A percentile compares a stretch with the other conserved stretches of the same genome.
phyloP scores from a whole-genome alignment of 176 grass and related monocot species.

The Oryza brachyantha region DNA sequence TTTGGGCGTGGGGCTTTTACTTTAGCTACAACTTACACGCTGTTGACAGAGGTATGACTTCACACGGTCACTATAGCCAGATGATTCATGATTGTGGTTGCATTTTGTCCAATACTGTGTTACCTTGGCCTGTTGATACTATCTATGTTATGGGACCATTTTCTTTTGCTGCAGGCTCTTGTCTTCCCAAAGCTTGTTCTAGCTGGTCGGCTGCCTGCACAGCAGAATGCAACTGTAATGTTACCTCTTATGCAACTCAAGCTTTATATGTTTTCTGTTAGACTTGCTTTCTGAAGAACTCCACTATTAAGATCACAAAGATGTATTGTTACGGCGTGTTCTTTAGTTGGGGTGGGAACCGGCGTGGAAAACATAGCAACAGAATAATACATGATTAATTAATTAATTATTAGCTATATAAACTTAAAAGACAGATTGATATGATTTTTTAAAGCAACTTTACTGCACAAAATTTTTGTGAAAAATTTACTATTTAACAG shows the following conservation, averaged over 20 bases:
- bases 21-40: conserved; percentile 85
- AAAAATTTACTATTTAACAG: too few species aligned
- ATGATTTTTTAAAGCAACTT: too few species aligned
- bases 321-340: too few species aligned
- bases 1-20: conserved; percentile 96
- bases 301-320: background rate
- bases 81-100: conserved; percentile 36
- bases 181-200: conserved; percentile 90
- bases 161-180: conserved; percentile 63
- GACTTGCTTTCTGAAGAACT: background rate
- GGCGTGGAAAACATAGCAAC: too few species aligned
- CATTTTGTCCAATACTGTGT: conserved; percentile 18
- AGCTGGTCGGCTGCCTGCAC: conserved; percentile 88
- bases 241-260: conserved; percentile 8
- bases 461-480: too few species aligned
- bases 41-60: conserved; percentile 82
- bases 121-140: background rate
- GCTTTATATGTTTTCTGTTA: conserved; percentile 4
- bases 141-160: conserved; percentile 14
- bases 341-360: too few species aligned
- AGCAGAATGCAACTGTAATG: conserved; percentile 90
- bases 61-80: conserved; percentile 23
- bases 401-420: too few species aligned
- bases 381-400: too few species aligned
- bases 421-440: too few species aligned